Evolutionary conservation across 768 basidiomycete genomes (phyloP).

Genomic region (Neoboletus subvelutipes): DNA sequence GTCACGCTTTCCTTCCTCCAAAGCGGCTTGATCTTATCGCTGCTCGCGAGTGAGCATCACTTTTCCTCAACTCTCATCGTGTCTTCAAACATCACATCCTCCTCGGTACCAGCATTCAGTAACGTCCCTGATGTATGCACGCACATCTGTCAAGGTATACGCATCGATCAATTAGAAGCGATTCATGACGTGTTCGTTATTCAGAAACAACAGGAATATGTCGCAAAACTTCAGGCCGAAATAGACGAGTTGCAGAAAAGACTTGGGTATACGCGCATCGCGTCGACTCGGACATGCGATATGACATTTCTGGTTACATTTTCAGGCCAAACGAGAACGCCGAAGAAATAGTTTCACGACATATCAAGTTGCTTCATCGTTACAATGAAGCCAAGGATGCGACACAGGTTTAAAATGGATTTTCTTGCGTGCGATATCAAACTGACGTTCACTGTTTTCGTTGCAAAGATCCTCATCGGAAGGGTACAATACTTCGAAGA

Average conservation of each 20-base stretch:
- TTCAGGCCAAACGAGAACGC: conserved; percentile 47
- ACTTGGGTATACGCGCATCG: conserved; percentile 40
- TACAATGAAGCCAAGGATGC: conserved; percentile 87
- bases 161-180: background rate
- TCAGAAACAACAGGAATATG: conserved; percentile 53
- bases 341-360: conserved; percentile 57
- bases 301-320: background rate
- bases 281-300: background rate
- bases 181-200: background rate
- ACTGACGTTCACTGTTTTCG: background rate
- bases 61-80: too few species aligned
- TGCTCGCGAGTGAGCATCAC: too few species aligned
- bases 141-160: conserved; percentile 31
- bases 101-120: background rate
- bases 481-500: conserved; percentile 45
- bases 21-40: too few species aligned
- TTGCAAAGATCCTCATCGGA: conserved; percentile 69
- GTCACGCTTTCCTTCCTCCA: too few species aligned
- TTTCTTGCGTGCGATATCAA: background rate
- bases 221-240: conserved; percentile 47
- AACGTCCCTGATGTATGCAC: conserved; percentile 26
- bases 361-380: conserved; percentile 69
- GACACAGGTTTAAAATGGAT: conserved; percentile 52
- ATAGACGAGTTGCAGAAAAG: conserved; percentile 45
- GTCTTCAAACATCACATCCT: too few species aligned